Conservation (phyloP, 805 yeast genomes). For the Ogataea pini region DNA sequence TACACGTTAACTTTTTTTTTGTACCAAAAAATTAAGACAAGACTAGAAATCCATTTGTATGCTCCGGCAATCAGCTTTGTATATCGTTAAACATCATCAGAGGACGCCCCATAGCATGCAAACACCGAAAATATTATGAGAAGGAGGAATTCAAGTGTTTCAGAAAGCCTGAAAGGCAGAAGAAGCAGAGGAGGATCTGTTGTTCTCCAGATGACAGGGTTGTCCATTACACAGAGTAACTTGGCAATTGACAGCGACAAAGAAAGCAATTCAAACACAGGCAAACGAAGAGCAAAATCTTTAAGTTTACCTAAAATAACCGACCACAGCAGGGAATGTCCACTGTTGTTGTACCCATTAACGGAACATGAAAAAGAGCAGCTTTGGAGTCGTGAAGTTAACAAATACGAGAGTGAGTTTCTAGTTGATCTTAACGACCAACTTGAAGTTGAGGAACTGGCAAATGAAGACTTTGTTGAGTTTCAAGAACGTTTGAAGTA, state of each 20-base stretch:
- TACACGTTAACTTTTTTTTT: conserved; percentile 12
- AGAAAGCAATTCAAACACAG: not conserved
- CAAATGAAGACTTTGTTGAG: conserved; percentile 36
- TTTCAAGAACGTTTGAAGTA: conserved; percentile 39
- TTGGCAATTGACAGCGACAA: conserved; percentile 8
- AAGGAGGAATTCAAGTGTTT: conserved; percentile 27
- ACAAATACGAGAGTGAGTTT: conserved; percentile 44
- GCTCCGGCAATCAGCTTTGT: too few species aligned
- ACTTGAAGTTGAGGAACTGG: conserved; percentile 39
- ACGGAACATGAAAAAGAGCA: conserved; percentile 38
- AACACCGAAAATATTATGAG: conserved; percentile 6
- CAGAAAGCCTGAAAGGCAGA: conserved; percentile 23
- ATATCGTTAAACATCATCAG: too few species aligned
- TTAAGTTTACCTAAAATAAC: not conserved
- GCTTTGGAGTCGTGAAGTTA: conserved; percentile 39
- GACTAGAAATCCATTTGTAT: too few species aligned
- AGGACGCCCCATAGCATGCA: not conserved
- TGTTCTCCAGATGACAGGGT: conserved; percentile 62
- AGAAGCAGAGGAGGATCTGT: conserved; percentile 59
- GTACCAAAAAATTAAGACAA: too few species aligned
- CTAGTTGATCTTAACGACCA: conserved; percentile 44
- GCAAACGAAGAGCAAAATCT: conserved; percentile 19
- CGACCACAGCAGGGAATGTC: not conserved
- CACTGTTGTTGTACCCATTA: conserved; percentile 37
- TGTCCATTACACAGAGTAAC: conserved; percentile 40